Percentiles rank a stretch among this genome's conserved stretches.
These are phyloP conservation scores for Trametes cubensis DNA, from an alignment of 768 basidiomycete species.

Conservation along the genomic window DNA sequence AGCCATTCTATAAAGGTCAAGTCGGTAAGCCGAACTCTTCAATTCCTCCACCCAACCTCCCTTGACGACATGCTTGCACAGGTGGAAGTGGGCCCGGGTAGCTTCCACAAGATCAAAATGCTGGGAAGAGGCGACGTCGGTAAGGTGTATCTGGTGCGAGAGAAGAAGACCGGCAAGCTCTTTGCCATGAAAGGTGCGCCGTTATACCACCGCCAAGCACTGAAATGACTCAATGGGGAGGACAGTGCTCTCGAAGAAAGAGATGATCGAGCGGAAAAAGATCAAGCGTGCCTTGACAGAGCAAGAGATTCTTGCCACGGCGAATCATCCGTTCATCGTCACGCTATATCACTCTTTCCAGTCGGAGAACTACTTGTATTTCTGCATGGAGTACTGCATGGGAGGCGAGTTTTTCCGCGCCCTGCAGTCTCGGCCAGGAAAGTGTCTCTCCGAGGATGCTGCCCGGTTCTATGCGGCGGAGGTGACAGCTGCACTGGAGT, in stretches of 20 bases:
- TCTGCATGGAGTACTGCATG: constrained; percentile 99
- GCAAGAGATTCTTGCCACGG: constrained; percentile 97
- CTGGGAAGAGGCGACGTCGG: constrained; percentile 99
- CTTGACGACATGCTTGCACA: constrained; percentile 33
- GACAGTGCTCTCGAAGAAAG: constrained; percentile 96
- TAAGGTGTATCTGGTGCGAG: constrained; percentile 95
- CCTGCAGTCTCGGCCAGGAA: constrained; percentile 93
- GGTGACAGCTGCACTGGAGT: constrained; percentile 96
- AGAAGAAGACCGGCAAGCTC: constrained; percentile 95
- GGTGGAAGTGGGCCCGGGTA: constrained; percentile 93
- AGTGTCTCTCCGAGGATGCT: constrained; percentile 93
- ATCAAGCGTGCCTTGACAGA: constrained; percentile 98
- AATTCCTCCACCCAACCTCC: constrained; percentile 12
- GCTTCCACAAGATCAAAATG: constrained; percentile 96
- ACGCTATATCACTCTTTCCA: constrained; percentile 99
- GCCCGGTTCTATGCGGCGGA: constrained; percentile 98
- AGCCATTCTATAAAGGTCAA: constrained; percentile 96
- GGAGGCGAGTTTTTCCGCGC: constrained; percentile 99
- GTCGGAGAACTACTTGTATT: constrained; percentile 96
- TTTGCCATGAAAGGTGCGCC: constrained; percentile 98
- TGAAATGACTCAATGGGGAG: constrained; percentile 32
- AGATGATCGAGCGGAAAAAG: constrained; percentile 99
- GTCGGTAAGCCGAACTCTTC: constrained; percentile 55
- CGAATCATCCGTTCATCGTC: constrained; percentile 99
- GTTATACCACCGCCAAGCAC: constrained; percentile 32